Percentiles rank a stretch among this genome's conserved stretches.
Conservation (phyloP, 768 basidiomycete genomes). For the Boletus barrowsii region DNA sequence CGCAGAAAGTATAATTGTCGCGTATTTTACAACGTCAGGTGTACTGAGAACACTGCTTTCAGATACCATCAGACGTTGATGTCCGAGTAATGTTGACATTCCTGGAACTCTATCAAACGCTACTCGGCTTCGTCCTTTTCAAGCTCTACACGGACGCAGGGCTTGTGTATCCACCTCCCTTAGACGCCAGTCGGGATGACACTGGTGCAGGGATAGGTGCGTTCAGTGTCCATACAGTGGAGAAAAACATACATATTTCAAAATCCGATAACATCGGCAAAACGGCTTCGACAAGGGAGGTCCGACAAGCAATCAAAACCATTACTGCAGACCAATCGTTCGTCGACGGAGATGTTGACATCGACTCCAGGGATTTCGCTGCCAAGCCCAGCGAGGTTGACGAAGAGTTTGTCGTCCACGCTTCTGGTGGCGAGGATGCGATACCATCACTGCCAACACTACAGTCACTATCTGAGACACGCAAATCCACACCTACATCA, state of each 20-base stretch:
- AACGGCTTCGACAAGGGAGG: conserved; percentile 54
- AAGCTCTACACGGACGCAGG: conserved; percentile 96
- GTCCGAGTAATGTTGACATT: conserved; percentile 98
- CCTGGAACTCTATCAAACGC: conserved; percentile 94
- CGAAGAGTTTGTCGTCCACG: conserved; percentile 69
- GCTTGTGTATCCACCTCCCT: conserved; percentile 91
- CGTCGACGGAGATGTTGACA: conserved; percentile 37
- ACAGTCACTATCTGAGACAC: conserved; percentile 58
- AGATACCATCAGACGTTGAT: conserved; percentile 96
- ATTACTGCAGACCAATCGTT: conserved; percentile 30
- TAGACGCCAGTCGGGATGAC: conserved; percentile 82
- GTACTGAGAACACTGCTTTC: conserved; percentile 10
- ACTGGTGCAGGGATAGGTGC: conserved; percentile 85
- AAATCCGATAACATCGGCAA: conserved; percentile 20
- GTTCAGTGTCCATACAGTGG: conserved; percentile 65
- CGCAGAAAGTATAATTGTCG: conserved; percentile 68
- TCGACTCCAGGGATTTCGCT: conserved; percentile 32
- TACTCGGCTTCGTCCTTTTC: conserved; percentile 94
- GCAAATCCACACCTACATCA: conserved; percentile 52
- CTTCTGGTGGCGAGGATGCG: conserved; percentile 49
- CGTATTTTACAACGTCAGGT: background rate
- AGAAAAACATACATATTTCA: conserved; percentile 21
- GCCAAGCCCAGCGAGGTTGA: conserved; percentile 35
- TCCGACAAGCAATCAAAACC: conserved; percentile 47
- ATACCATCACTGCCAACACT: conserved; percentile 61